phyloP scores from a whole-genome alignment of 371 early-diverging fungal genomes.

The Haplosporangium sp. region DNA sequence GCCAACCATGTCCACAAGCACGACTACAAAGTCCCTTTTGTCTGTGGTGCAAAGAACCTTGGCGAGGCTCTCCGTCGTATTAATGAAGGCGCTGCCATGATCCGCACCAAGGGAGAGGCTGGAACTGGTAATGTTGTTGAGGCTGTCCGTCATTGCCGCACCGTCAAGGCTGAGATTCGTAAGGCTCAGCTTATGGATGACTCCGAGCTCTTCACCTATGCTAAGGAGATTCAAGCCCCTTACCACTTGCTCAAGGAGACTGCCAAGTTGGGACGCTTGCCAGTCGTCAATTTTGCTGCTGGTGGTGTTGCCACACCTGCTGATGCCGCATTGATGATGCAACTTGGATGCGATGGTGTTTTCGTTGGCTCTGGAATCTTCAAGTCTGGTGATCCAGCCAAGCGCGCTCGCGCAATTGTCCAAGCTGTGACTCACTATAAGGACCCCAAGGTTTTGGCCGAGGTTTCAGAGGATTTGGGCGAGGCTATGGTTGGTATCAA shows the following conservation, averaged over 20 bases:
- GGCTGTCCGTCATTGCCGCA: conserved; percentile 95
- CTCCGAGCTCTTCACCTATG: conserved; percentile 84
- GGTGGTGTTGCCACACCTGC: conserved; percentile 98
- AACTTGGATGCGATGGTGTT: conserved; percentile 98
- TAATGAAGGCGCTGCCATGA: conserved; percentile 97
- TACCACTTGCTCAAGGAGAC: conserved; percentile 91
- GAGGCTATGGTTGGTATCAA: conserved; percentile 98
- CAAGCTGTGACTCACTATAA: conserved; percentile 97
- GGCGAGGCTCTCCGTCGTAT: conserved; percentile 98
- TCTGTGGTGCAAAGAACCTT: conserved; percentile 96
- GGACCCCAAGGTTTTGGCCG: conserved; percentile 89
- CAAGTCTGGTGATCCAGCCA: conserved; percentile 95
- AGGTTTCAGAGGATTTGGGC: conserved; percentile 93
- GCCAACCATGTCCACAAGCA: conserved; percentile 94
- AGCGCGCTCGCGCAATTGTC: conserved; percentile 95
- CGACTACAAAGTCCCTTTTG: conserved; percentile 93
- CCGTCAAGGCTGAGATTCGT: conserved; percentile 87
- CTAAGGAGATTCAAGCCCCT: conserved; percentile 95
- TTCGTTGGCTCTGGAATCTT: conserved; percentile 91
- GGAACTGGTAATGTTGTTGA: conserved; percentile 97
- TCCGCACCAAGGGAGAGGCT: conserved; percentile 98
- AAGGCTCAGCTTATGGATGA: conserved; percentile 78
- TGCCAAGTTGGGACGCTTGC: conserved; percentile 89
- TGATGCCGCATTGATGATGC: conserved; percentile 97
- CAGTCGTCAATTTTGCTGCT: conserved; percentile 98